phyloP scores from a whole-genome alignment of 140 eudicot genomes.

The Erigeron philadelphicus region DNA sequence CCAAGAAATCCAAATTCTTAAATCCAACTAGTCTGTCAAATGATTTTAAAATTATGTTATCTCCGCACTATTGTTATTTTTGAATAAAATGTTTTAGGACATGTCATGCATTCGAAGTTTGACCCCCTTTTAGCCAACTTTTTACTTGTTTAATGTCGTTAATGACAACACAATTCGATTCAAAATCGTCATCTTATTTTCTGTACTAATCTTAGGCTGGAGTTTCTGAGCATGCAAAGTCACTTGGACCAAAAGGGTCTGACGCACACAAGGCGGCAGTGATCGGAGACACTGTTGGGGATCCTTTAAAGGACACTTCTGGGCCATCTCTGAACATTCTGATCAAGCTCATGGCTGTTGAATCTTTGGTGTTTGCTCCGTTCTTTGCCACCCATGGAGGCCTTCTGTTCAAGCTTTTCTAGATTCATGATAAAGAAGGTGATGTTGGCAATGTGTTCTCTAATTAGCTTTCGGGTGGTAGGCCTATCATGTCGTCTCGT shows the following conservation, averaged over 20 bases:
- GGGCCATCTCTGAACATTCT: slow-evolving; percentile 83
- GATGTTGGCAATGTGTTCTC: not conserved
- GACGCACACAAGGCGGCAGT: slow-evolving; percentile 90
- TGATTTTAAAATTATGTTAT: not conserved
- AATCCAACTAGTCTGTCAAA: not conserved
- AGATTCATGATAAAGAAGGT: slow-evolving; percentile 21
- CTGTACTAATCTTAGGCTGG: slow-evolving; percentile 49
- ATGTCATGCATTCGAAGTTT: not conserved
- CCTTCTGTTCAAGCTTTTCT: slow-evolving; percentile 62
- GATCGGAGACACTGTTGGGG: slow-evolving; percentile 85
- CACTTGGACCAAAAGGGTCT: slow-evolving; percentile 82
- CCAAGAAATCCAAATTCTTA: not conserved
- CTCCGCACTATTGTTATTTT: too few species aligned
- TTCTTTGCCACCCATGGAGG: slow-evolving; percentile 90
- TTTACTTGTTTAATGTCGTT: not conserved
- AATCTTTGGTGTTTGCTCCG: slow-evolving; percentile 85
- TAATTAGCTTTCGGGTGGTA: not conserved
- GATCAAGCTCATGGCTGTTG: slow-evolving; percentile 93
- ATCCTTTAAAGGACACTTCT: slow-evolving; percentile 84
- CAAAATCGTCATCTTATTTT: not conserved
- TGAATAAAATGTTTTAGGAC: too few species aligned
- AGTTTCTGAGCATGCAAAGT: slow-evolving; percentile 57
- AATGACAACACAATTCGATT: not conserved
- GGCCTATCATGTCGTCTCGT: slow-evolving; percentile 11
- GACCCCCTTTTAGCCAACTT: not conserved